Percentiles rank a stretch among this genome's conserved stretches.
These are phyloP conservation scores for Maudiozyma humilis DNA, from an alignment of 1,139 yeast genomes.

Conservation along the genomic window DNA sequence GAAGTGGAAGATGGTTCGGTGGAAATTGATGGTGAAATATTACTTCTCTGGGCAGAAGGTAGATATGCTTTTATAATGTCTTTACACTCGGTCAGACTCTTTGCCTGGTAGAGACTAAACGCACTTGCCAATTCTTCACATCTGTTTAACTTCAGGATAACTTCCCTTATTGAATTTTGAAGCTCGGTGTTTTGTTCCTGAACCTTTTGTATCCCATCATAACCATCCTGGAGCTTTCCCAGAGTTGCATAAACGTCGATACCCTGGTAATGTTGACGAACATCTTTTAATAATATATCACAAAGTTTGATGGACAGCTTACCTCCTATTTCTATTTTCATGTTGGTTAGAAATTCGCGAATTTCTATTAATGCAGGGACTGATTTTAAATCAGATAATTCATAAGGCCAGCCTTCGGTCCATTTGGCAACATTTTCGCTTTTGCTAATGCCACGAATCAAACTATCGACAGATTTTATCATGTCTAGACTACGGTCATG, in stretches of 20 bases:
- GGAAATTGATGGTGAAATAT: slow-evolving; percentile 9
- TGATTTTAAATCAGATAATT: slow-evolving; percentile 43
- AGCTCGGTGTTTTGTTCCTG: slow-evolving; percentile 20
- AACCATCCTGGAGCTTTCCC: slow-evolving; percentile 36
- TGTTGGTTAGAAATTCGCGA: slow-evolving; percentile 42
- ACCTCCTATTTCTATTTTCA: slow-evolving; percentile 56
- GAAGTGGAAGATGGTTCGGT: slow-evolving; percentile 8
- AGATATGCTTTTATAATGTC: slow-evolving; percentile 57
- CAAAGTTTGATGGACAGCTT: slow-evolving; percentile 53
- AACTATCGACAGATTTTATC: slow-evolving; percentile 47
- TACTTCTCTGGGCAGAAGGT: slow-evolving; percentile 36
- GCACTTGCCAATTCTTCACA: slow-evolving; percentile 61
- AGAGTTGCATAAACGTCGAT: slow-evolving; percentile 46
- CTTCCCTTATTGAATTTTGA: slow-evolving; percentile 35
- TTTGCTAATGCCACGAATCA: slow-evolving; percentile 38
- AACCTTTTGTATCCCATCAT: slow-evolving; percentile 20
- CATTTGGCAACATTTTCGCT: slow-evolving; percentile 30
- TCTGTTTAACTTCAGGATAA: slow-evolving; percentile 49
- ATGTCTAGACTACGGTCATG: slow-evolving; percentile 43
- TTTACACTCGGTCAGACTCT: slow-evolving; percentile 61
- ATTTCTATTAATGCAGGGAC: slow-evolving; percentile 54
- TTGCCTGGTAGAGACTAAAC: slow-evolving; percentile 58
- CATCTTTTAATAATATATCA: slow-evolving; percentile 49
- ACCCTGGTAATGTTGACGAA: slow-evolving; percentile 47
- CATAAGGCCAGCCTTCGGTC: slow-evolving; percentile 43